Conservation (phyloP, 2,329 filamentous ascomycete species). For the Sporothrix protearum region DNA sequence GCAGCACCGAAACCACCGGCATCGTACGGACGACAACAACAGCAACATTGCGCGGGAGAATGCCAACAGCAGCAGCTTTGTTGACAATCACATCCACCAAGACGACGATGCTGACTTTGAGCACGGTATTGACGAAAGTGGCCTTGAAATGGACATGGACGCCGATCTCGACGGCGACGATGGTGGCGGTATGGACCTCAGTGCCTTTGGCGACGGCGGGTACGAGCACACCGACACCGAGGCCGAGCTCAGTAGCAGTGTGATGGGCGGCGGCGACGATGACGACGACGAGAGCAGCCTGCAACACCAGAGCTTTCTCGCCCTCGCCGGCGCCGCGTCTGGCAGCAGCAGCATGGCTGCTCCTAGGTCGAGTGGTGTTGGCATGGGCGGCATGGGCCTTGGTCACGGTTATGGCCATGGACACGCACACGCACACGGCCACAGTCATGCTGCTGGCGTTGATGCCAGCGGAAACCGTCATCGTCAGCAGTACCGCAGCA, state of each 20-base stretch:
- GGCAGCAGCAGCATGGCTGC: conserved; percentile 10
- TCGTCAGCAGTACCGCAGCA: conserved; percentile 34
- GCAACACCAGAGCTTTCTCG: conserved; percentile 25
- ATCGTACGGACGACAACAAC: background rate
- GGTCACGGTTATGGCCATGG: background rate
- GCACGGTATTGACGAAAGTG: conserved; percentile 22
- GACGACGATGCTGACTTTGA: background rate
- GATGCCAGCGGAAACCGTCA: background rate
- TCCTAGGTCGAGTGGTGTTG: conserved; percentile 13
- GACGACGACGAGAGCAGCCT: conserved; percentile 35
- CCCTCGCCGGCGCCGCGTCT: background rate
- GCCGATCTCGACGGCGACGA: conserved; percentile 65
- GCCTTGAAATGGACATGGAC: conserved; percentile 55
- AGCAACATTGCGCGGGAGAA: background rate
- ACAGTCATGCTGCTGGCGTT: background rate
- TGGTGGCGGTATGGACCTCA: conserved; percentile 21
- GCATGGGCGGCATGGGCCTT: background rate
- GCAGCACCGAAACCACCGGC: conserved; percentile 31
- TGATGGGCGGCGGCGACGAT: background rate
- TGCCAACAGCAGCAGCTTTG: conserved; percentile 11
- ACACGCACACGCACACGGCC: background rate
- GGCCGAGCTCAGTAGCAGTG: conserved; percentile 51
- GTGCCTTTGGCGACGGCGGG: conserved; percentile 37
- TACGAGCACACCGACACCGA: conserved; percentile 80
- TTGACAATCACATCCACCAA: conserved; percentile 1